These are phyloP conservation scores for Avena eriantha DNA, from an alignment of 176 grass and related monocot species.

Conservation along the genomic window DNA sequence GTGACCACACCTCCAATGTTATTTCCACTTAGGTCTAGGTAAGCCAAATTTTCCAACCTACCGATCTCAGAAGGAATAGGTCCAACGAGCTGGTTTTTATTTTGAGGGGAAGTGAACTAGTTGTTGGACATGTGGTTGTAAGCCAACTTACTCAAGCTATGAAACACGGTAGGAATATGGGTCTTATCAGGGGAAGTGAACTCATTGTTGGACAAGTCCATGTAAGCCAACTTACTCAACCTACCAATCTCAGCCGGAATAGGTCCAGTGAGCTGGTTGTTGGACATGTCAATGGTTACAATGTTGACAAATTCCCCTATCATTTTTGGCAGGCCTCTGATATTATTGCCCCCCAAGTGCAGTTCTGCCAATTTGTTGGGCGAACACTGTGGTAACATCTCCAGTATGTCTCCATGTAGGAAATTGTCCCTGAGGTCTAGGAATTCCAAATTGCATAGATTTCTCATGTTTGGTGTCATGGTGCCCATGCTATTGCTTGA, in stretches of 20 bases:
- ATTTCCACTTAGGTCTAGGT: neutral
- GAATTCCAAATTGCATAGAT: slow-evolving; percentile 28
- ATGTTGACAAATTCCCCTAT: neutral
- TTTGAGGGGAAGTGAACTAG: neutral
- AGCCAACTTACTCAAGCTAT: neutral
- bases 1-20: neutral
- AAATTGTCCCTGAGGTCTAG: neutral
- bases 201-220: neutral
- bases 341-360: neutral
- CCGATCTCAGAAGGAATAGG: slow-evolving; percentile 34
- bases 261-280: slow-evolving; percentile 37
- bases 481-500: neutral
- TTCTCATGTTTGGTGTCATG: neutral
- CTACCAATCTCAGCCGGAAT: slow-evolving; percentile 39
- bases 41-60: neutral
- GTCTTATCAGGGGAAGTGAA: too few relatives aligned
- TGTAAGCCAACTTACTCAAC: neutral
- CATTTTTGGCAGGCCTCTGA: neutral
- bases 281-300: slow-evolving; percentile 31
- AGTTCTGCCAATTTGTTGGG: slow-evolving; percentile 3
- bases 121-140: neutral
- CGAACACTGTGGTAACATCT: neutral
- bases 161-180: too few relatives aligned
- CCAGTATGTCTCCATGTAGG: neutral
- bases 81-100: slow-evolving; percentile 34